phyloP scores from a whole-genome alignment of 2,329 filamentous ascomycete genomes.

The Pseudogymnoascus sp. region DNA sequence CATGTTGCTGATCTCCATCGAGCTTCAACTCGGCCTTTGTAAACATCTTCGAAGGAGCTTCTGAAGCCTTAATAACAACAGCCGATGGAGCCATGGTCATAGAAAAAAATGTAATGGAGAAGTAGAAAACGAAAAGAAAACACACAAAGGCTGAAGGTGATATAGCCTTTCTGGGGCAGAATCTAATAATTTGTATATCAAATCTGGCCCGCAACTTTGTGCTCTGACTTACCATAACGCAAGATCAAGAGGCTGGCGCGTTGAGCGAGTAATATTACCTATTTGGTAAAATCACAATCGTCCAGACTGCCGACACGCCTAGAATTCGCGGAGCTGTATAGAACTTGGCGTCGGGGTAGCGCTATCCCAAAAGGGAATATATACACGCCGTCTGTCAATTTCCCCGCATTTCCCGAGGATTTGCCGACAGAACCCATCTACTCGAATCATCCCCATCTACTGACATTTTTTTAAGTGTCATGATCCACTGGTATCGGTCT shows the following conservation, averaged over 20 bases:
- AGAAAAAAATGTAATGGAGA: not conserved
- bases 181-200: not conserved
- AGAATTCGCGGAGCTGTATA: not conserved
- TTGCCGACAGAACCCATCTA: not conserved
- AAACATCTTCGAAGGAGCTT: too few relatives aligned
- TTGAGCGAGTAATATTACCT: not conserved
- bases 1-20: constrained; percentile 15
- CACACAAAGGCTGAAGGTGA: not conserved
- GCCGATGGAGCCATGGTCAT: not conserved
- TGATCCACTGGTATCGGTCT: not conserved
- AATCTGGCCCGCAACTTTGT: not conserved
- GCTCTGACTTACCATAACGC: not conserved
- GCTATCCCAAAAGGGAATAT: not conserved
- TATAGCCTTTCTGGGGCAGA: not conserved
- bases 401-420: not conserved
- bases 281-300: not conserved
- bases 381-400: not conserved
- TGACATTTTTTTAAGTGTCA: not conserved
- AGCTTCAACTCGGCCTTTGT: not conserved
- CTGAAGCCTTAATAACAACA: too few relatives aligned
- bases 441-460: not conserved
- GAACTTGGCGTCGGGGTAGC: too few relatives aligned
- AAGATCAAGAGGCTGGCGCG: not conserved
- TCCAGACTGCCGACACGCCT: too few relatives aligned
- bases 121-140: not conserved